These are phyloP conservation scores for Stemphylium beticola DNA, from an alignment of 2,329 filamentous ascomycete genomes.

Conservation along the genomic window DNA sequence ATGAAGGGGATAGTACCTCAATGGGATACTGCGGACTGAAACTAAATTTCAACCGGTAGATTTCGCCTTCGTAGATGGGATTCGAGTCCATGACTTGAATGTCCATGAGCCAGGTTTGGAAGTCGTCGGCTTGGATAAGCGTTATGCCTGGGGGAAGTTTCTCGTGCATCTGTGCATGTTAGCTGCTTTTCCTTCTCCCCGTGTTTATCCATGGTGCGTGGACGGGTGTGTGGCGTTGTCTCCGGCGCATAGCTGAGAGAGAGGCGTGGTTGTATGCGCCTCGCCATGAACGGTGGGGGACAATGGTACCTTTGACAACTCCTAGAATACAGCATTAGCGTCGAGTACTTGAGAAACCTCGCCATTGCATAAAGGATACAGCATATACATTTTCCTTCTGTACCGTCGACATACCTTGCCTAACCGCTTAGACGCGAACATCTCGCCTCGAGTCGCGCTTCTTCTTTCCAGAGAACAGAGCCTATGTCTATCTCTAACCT, in stretches of 20 bases:
- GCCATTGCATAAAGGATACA: neutral
- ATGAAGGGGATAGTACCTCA: conserved; percentile 50
- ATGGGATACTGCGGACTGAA: conserved; percentile 90
- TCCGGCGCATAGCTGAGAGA: neutral
- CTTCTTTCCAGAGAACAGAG: neutral
- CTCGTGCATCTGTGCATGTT: conserved; percentile 57
- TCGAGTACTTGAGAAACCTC: neutral
- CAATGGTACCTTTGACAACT: conserved; percentile 29
- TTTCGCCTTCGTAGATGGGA: conserved; percentile 81
- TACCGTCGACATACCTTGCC: conserved; percentile 51
- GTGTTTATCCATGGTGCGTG: neutral
- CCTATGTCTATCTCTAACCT: neutral
- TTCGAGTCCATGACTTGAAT: conserved; percentile 90
- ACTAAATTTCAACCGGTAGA: conserved; percentile 83
- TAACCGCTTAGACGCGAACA: conserved; percentile 60
- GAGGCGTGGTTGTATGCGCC: neutral
- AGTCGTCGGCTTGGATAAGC: conserved; percentile 79
- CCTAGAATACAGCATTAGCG: conserved; percentile 15
- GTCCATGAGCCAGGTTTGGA: conserved; percentile 91
- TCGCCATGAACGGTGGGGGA: neutral
- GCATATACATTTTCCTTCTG: neutral
- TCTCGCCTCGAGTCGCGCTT: conserved; percentile 25
- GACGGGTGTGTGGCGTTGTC: neutral
- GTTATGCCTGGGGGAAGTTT: conserved; percentile 72
- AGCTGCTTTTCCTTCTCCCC: neutral